Percentiles rank a stretch among this genome's conserved stretches.
phyloP scores from a whole-genome alignment of 2,329 filamentous ascomycete species.

The Whalleya microplaca region DNA sequence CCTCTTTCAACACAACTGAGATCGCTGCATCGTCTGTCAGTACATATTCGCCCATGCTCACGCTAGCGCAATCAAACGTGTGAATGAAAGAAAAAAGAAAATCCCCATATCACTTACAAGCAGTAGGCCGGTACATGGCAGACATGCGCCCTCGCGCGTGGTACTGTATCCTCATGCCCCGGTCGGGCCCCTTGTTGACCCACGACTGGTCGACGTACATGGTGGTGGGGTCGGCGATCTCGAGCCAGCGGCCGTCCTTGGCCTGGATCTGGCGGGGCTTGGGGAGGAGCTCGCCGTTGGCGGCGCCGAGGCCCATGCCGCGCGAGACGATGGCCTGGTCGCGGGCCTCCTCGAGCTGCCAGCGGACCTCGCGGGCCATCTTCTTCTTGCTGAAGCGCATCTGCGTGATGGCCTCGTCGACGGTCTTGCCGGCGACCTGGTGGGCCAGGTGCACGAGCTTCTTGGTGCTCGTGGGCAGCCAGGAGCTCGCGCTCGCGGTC shows the following conservation, averaged over 20 bases:
- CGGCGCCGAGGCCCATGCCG: conserved; percentile 77
- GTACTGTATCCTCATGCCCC: conserved; percentile 63
- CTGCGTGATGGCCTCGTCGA: conserved; percentile 91
- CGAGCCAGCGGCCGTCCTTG: conserved; percentile 74
- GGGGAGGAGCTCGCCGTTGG: conserved; percentile 43
- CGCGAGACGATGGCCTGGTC: conserved; percentile 78
- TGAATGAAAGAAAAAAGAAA: conserved; percentile 3
- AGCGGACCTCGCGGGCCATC: conserved; percentile 77
- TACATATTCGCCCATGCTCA: background rate
- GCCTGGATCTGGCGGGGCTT: conserved; percentile 65
- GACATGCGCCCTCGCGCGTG: conserved; percentile 76
- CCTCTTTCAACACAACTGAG: conserved; percentile 86
- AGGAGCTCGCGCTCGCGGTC: conserved; percentile 63
- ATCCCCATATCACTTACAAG: conserved; percentile 63
- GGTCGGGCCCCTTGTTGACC: conserved; percentile 77
- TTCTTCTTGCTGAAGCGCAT: conserved; percentile 97
- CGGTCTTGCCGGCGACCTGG: conserved; percentile 90
- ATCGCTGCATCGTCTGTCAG: conserved; percentile 59
- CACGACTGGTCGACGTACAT: conserved; percentile 93
- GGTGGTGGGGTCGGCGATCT: conserved; percentile 72
- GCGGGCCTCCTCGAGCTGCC: conserved; percentile 78
- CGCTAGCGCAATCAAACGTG: background rate
- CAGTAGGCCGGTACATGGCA: conserved; percentile 70
- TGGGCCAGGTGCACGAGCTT: conserved; percentile 85
- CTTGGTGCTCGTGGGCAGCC: conserved; percentile 85